Conservation (phyloP, 2,329 filamentous ascomycete species). For the Diatrype stigma region DNA sequence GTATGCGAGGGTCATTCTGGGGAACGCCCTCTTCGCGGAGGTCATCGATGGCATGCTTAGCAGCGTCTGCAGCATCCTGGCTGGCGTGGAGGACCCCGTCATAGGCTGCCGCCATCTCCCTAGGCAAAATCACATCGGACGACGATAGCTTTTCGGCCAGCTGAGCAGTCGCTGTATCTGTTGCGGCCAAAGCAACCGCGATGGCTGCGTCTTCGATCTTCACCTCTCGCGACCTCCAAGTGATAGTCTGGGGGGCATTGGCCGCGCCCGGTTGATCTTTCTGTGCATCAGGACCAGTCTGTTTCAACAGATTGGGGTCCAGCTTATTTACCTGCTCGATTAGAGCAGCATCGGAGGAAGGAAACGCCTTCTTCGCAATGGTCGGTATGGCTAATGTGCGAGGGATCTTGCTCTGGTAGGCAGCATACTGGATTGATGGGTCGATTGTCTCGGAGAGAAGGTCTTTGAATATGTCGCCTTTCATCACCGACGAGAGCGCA, state of each 20-base stretch:
- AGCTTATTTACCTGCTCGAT: conserved; percentile 65
- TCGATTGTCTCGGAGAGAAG: conserved; percentile 82
- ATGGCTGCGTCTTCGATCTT: conserved; percentile 91
- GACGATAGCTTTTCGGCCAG: conserved; percentile 46
- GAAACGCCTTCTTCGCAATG: conserved; percentile 77
- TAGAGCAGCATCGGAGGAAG: conserved; percentile 57
- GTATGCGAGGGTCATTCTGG: conserved; percentile 81
- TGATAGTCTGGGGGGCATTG: conserved; percentile 68
- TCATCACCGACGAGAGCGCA: conserved; percentile 60
- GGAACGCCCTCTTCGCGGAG: conserved; percentile 77
- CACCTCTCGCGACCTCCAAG: conserved; percentile 81
- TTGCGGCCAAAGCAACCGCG: conserved; percentile 73
- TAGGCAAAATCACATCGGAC: conserved; percentile 41
- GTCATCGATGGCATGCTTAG: conserved; percentile 90
- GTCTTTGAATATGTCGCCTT: conserved; percentile 79
- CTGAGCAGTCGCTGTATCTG: conserved; percentile 50
- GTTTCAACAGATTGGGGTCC: conserved; percentile 63
- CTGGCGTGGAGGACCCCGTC: conserved; percentile 86
- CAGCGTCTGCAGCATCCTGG: conserved; percentile 91
- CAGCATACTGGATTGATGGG: conserved; percentile 88
- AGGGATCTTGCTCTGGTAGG: conserved; percentile 85
- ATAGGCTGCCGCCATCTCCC: conserved; percentile 78
- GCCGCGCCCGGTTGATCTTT: conserved; percentile 46
- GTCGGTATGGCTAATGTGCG: conserved; percentile 76
- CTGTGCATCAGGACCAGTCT: conserved; percentile 46